A percentile compares a stretch with the other conserved stretches of the same genome.
These are phyloP conservation scores for Sphagnum fallax DNA, from an alignment of 228 moss, liverwort and hornwort species.

Conservation along the genomic window DNA sequence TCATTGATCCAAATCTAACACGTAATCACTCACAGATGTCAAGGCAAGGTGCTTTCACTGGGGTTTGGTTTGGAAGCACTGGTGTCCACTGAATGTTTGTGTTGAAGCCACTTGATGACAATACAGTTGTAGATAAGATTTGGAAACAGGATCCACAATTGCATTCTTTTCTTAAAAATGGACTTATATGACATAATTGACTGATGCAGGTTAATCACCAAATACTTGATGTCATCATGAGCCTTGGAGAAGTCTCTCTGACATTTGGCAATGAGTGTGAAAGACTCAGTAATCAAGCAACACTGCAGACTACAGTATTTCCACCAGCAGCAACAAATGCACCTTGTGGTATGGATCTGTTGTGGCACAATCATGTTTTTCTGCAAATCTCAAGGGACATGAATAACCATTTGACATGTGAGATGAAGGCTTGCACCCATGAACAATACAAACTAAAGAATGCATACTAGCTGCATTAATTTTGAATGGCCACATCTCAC, in stretches of 20 bases:
- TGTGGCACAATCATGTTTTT: neutral
- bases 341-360: neutral
- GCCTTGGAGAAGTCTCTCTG: neutral
- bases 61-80: neutral
- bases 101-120: neutral
- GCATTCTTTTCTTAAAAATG: neutral
- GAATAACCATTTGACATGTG: neutral
- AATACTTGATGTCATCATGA: neutral
- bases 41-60: neutral
- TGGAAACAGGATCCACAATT: neutral
- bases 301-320: neutral
- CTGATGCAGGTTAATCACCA: neutral
- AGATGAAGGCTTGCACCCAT: neutral
- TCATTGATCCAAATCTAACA: neutral
- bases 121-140: neutral
- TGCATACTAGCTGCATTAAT: neutral
- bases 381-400: neutral
- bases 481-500: neutral
- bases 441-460: neutral
- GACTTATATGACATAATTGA: too few species aligned
- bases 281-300: neutral
- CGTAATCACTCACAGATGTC: neutral
- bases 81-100: neutral
- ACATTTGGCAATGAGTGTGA: neutral
- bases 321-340: neutral